phyloP scores from a whole-genome alignment of 208 protist species.

The Sergeia podlipaevii region DNA sequence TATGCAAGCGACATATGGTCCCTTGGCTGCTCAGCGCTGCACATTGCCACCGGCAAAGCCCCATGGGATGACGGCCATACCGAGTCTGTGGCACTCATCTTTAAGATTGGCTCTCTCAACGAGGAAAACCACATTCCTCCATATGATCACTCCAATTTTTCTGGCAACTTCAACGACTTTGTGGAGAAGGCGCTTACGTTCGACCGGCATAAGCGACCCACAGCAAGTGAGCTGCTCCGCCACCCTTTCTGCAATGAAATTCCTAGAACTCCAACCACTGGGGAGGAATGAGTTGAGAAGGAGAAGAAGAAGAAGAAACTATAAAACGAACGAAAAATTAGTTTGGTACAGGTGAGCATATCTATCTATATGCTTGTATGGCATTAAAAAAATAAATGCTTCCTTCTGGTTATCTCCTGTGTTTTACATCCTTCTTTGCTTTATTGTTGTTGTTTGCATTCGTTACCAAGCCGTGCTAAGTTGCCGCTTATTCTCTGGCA shows the following conservation, averaged over 20 bases:
- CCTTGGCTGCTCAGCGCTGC: slow-evolving; percentile 3
- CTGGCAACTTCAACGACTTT: not conserved
- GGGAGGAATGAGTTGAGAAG: not conserved
- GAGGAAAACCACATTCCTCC: slow-evolving; percentile 1
- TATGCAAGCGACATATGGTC: slow-evolving; percentile 5
- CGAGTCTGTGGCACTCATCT: slow-evolving; percentile 4
- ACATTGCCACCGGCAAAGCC: not conserved
- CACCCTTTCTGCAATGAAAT: not conserved
- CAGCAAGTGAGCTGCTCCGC: not conserved
- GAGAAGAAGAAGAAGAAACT: too few species aligned
- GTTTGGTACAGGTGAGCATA: too few species aligned
- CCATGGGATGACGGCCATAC: not conserved
- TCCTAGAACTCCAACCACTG: not conserved
- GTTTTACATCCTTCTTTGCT: too few species aligned
- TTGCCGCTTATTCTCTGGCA: too few species aligned
- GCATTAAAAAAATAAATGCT: too few species aligned
- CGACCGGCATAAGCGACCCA: slow-evolving; percentile 5
- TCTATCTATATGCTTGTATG: too few species aligned
- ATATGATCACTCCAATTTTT: not conserved
- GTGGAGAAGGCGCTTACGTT: slow-evolving; percentile 2
- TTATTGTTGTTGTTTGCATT: too few species aligned
- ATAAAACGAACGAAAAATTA: too few species aligned
- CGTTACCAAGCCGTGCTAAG: too few species aligned
- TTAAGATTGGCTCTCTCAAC: slow-evolving; percentile 1
- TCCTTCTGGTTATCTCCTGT: too few species aligned